A percentile compares a stretch with the other conserved stretches of the same genome.
Conservation (phyloP, 495 filamentous ascomycete genomes). For the Penicillium verhagenii region DNA sequence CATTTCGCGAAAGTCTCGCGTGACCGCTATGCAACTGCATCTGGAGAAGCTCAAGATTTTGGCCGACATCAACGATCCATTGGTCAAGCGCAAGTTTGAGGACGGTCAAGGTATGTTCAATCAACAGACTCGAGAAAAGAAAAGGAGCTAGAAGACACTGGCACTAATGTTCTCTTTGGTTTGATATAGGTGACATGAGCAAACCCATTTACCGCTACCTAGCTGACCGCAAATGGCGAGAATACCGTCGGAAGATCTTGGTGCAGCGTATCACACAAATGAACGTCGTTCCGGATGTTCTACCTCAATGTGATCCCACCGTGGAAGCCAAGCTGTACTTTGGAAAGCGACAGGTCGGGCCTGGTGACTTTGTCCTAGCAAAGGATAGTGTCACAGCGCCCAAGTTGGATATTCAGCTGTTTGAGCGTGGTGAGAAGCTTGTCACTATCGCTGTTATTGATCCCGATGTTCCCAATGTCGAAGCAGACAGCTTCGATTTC, state of each 20-base stretch:
- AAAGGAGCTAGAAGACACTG: background rate
- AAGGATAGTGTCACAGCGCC: slow-evolving; percentile 64
- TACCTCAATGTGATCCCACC: slow-evolving; percentile 76
- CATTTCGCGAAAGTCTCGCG: slow-evolving; percentile 57
- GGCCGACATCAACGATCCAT: slow-evolving; percentile 92
- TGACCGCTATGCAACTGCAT: slow-evolving; percentile 69
- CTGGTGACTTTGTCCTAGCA: slow-evolving; percentile 77
- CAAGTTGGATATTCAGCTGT: slow-evolving; percentile 78
- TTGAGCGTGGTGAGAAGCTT: slow-evolving; percentile 75
- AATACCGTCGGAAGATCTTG: slow-evolving; percentile 70
- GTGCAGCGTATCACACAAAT: slow-evolving; percentile 88
- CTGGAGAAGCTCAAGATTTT: slow-evolving; percentile 82
- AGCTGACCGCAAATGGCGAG: slow-evolving; percentile 82
- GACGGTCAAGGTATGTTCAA: slow-evolving; percentile 73
- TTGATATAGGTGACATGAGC: slow-evolving; percentile 89
- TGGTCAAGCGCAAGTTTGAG: slow-evolving; percentile 93
- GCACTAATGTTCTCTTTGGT: background rate
- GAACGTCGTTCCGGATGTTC: slow-evolving; percentile 87
- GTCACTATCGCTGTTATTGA: slow-evolving; percentile 85
- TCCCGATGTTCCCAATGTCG: slow-evolving; percentile 80
- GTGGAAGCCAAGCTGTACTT: slow-evolving; percentile 81
- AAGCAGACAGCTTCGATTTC: slow-evolving; percentile 73
- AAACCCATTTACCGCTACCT: slow-evolving; percentile 95
- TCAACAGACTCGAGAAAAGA: background rate
- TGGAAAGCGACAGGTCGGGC: slow-evolving; percentile 59